Conservation (phyloP, 257 asterid species). For the Penstemon newberryi region DNA sequence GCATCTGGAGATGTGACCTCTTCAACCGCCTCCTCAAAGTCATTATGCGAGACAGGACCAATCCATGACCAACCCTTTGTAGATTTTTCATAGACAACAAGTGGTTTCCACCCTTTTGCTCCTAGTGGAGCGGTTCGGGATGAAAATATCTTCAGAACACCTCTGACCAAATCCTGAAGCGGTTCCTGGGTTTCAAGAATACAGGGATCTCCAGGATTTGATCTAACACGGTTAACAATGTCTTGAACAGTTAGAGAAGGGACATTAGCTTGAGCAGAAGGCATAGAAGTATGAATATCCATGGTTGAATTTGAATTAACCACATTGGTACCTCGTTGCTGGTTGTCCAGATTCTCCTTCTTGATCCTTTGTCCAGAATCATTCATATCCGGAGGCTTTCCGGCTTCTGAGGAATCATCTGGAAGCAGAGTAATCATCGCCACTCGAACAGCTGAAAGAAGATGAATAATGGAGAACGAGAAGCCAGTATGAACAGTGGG, state of each 20-base stretch:
- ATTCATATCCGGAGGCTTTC: conserved; percentile 44
- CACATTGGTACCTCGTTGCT: conserved; percentile 44
- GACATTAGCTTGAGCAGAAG: conserved; percentile 50
- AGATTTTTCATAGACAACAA: conserved; percentile 74
- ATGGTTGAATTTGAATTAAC: conserved; percentile 41
- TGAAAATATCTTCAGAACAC: conserved; percentile 84
- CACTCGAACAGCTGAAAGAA: conserved; percentile 90
- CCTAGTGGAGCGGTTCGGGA: conserved; percentile 96
- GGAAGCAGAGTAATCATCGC: conserved; percentile 75
- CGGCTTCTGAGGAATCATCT: conserved; percentile 64
- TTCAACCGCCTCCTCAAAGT: conserved; percentile 58
- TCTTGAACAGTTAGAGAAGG: conserved; percentile 81
- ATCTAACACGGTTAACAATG: conserved; percentile 78
- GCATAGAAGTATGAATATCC: conserved; percentile 41
- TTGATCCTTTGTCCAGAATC: conserved; percentile 45
- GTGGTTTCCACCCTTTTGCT: conserved; percentile 99
- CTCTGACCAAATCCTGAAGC: conserved; percentile 93
- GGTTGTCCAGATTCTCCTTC: conserved; percentile 44
- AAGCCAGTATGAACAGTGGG: conserved; percentile 90
- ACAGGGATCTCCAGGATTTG: conserved; percentile 90
- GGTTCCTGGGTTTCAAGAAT: conserved; percentile 99
- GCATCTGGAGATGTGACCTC: conserved; percentile 91
- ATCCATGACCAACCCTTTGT: conserved; percentile 91
- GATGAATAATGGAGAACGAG: conserved; percentile 93
- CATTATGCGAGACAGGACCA: conserved; percentile 67